Evolutionary conservation across 768 basidiomycete genomes (phyloP).

Genomic region (Phallus indusiatus): DNA sequence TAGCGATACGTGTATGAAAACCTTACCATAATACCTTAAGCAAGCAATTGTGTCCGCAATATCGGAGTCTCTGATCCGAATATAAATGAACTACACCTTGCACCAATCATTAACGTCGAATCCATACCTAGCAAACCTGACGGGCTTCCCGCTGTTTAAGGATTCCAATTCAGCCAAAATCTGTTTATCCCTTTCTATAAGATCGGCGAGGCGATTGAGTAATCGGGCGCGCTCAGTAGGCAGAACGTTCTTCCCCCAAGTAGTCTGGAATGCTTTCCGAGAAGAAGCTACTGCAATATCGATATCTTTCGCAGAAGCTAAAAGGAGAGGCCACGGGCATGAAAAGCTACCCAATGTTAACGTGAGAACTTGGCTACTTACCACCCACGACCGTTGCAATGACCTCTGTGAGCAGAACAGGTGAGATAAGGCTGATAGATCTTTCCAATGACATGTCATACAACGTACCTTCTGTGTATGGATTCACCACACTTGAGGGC

Average conservation of each 20-base stretch:
- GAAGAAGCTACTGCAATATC: constrained; percentile 80
- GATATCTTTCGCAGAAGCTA: constrained; percentile 62
- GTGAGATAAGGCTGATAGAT: constrained; percentile 2
- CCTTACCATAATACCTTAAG: constrained; percentile 60
- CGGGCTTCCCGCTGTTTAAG: constrained; percentile 89
- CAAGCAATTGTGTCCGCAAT: constrained; percentile 72
- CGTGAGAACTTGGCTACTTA: constrained; percentile 15
- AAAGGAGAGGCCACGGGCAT: not conserved
- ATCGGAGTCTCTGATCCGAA: constrained; percentile 55
- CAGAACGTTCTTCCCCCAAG: constrained; percentile 87
- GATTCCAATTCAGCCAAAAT: constrained; percentile 77
- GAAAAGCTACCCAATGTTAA: not conserved
- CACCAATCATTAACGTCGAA: not conserved
- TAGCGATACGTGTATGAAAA: not conserved
- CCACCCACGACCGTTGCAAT: constrained; percentile 64
- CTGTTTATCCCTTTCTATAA: constrained; percentile 79
- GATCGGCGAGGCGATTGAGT: constrained; percentile 78
- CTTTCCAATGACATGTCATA: constrained; percentile 20
- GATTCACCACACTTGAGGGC: constrained; percentile 23
- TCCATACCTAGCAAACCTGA: constrained; percentile 42
- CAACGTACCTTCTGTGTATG: constrained; percentile 22
- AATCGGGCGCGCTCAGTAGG: constrained; percentile 73
- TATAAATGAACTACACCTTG: constrained; percentile 1
- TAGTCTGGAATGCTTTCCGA: constrained; percentile 69
- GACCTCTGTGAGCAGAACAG: constrained; percentile 25